Conservation (phyloP, 345 rosid genomes). For the Reutealis trisperma region DNA sequence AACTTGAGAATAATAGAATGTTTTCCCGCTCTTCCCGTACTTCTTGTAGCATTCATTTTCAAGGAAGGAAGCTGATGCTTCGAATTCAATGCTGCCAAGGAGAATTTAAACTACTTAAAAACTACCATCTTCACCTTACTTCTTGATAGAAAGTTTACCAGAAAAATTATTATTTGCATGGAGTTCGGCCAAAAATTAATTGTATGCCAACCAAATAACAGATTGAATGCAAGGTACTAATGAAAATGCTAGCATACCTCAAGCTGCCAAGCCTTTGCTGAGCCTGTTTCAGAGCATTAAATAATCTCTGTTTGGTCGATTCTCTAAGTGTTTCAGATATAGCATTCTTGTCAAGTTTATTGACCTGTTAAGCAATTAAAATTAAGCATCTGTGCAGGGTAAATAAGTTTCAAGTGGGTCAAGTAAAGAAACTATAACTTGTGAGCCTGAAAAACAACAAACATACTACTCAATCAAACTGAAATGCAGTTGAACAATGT, state of each 20-base stretch:
- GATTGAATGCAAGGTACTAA: not conserved
- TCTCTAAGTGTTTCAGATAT: constrained; percentile 65
- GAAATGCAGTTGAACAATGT: not conserved
- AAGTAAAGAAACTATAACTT: not conserved
- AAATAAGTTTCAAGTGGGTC: not conserved
- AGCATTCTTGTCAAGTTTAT: constrained; percentile 61
- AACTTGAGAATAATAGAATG: constrained; percentile 81
- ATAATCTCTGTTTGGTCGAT: constrained; percentile 69
- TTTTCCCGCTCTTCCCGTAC: constrained; percentile 82
- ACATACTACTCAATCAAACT: not conserved
- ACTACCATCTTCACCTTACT: not conserved
- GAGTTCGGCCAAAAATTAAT: not conserved
- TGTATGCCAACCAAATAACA: not conserved
- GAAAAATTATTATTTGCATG: no score
- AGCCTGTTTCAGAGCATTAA: constrained; percentile 54
- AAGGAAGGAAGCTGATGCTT: constrained; percentile 52
- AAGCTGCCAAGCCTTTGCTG: constrained; percentile 50
- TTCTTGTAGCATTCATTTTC: constrained; percentile 79
- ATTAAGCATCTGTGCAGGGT: constrained; percentile 5
- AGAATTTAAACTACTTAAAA: not conserved
- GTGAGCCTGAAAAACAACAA: constrained; percentile 1
- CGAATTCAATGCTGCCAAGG: constrained; percentile 55
- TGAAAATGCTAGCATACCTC: constrained; percentile 29
- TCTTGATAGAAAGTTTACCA: not conserved
- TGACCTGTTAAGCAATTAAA: constrained; percentile 42